phyloP scores from a whole-genome alignment of 495 filamentous ascomycete species.

The Schizothecium vesticola region DNA sequence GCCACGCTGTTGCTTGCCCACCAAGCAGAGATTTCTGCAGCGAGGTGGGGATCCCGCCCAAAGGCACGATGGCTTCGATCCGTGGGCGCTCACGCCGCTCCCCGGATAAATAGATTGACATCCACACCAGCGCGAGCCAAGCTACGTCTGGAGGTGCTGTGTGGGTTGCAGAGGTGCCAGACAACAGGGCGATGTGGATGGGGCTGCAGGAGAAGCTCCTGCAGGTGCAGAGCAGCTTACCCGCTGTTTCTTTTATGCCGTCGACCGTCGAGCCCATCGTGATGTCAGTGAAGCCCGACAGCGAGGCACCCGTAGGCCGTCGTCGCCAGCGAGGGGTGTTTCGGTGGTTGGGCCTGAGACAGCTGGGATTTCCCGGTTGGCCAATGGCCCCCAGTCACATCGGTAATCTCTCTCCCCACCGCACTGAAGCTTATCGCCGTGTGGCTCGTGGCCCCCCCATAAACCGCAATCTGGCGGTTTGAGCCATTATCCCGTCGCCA shows the following conservation, averaged over 20 bases:
- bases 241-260: background rate
- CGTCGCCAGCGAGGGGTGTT: background rate
- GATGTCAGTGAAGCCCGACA: background rate
- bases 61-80: background rate
- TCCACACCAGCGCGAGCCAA: background rate
- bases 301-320: background rate
- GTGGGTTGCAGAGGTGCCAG: background rate
- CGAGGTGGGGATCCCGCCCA: background rate
- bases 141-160: background rate
- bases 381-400: conserved; percentile 13
- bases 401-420: conserved; percentile 12
- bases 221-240: background rate
- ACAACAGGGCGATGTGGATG: background rate
- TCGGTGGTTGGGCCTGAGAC: conserved; percentile 2
- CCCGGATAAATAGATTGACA: conserved; percentile 1
- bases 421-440: background rate
- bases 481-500: conserved; percentile 2
- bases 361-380: conserved; percentile 9
- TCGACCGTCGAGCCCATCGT: background rate
- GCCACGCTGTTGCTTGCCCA: background rate
- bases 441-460: conserved; percentile 6
- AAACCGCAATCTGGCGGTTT: background rate
- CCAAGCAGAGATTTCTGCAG: background rate
- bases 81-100: background rate
- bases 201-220: background rate